Base-by-base conservation (phyloP, 495 filamentous ascomycete species). In the Endocarpon pusillum region DNA sequence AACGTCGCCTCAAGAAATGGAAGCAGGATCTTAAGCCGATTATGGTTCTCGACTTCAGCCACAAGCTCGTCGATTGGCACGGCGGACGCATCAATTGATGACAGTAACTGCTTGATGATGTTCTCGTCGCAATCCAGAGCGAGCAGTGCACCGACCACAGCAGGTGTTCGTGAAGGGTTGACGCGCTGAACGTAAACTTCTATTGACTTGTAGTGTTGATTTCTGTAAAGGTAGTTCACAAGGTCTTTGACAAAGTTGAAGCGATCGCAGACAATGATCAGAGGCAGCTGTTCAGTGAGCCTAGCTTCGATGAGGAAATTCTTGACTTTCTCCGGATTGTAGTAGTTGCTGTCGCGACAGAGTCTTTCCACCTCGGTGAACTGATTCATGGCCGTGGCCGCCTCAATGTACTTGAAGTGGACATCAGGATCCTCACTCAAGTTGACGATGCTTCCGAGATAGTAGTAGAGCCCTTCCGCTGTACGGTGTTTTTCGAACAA, bases 141-240 rank as follows among this genome's bases (percentile, higher is more conserved):
- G 28, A 99, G 64, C n/a, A 99, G 57, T 11, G 83, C 91, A 41
- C 89, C 89, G 47, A 99, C 75, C 30, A 99, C 91, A 37, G 84
- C 78, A 4, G 91, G 91, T 17, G 91, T 86, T 43, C 89, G 68
- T n/a, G 72, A 65, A 11, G 91, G 87, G 55, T 99, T 99, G 43
- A 99, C 82, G 18, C 85, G 80, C 64, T 99, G 91, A n/a, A 99
- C 91, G 45, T 99, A 99, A 32, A 92, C 75, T 59, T 99, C 91
- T 42, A 99, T 99, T 10, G 91, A 93, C 61, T 94, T 91, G 77
- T 92, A 99, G 48, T 94, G 91, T 55, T 96, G 89, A 59, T 93
- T 93, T 58, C 94, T 85, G 64, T 96, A 99, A 17, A 99, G 81
- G 55, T 94, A 96, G 16, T 96, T 69, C 18, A 99, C 81, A 46